Evolutionary conservation across 495 filamentous ascomycete species (phyloP).

Genomic region (Thermothielavioides terrestris): DNA sequence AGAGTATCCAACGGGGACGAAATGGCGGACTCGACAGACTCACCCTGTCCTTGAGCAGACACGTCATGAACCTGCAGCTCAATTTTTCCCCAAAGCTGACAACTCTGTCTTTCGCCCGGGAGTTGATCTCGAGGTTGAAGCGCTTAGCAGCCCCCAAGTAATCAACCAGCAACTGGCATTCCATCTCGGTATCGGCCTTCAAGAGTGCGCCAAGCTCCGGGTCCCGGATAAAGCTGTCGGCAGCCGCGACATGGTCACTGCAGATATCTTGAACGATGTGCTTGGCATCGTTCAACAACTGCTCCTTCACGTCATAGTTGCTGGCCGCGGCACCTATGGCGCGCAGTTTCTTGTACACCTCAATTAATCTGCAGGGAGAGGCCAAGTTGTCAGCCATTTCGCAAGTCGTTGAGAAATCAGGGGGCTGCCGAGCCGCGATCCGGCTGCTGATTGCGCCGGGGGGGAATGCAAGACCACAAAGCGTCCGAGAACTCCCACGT

Average conservation of each 20-base stretch:
- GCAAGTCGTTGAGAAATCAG: slow-evolving; percentile 6
- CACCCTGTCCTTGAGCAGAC: slow-evolving; percentile 59
- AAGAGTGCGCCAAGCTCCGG: slow-evolving; percentile 49
- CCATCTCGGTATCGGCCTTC: slow-evolving; percentile 54
- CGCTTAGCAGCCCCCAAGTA: slow-evolving; percentile 47
- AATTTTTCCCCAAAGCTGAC: slow-evolving; percentile 91
- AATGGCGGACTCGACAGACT: no score
- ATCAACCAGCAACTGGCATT: slow-evolving; percentile 56
- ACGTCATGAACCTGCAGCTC: slow-evolving; percentile 78
- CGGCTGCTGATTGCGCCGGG: background rate
- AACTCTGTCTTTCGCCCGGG: slow-evolving; percentile 77
- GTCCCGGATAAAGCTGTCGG: slow-evolving; percentile 51
- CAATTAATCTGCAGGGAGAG: slow-evolving; percentile 35
- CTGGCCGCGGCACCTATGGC: slow-evolving; percentile 60
- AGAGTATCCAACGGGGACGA: no score
- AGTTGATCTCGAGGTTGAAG: slow-evolving; percentile 63
- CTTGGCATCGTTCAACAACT: slow-evolving; percentile 61
- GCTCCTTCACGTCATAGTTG: slow-evolving; percentile 49
- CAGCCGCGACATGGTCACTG: slow-evolving; percentile 62
- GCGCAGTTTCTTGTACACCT: slow-evolving; percentile 56
- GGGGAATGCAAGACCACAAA: slow-evolving; percentile 2
- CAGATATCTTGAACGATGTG: slow-evolving; percentile 65
- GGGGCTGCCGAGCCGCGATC: background rate
- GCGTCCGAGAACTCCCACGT: background rate
- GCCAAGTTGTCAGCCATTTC: slow-evolving; percentile 14